Evolutionary conservation across 2,329 filamentous ascomycete genomes (phyloP).

Genomic region (Penicillium sp.): DNA sequence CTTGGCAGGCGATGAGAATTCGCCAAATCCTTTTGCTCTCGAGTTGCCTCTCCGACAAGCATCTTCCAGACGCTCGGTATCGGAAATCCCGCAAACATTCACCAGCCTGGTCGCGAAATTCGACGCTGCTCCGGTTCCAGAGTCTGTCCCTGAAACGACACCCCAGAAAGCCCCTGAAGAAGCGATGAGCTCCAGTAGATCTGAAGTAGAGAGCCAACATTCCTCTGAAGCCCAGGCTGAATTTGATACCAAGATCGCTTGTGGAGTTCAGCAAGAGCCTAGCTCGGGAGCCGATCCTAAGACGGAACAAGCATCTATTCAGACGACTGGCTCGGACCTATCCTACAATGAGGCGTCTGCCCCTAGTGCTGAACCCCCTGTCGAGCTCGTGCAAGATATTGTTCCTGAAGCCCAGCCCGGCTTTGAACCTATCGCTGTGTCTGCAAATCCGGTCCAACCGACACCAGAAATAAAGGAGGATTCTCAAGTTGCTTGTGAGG

Average conservation of each 20-base stretch:
- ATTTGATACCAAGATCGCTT: not conserved
- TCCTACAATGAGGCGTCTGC: not conserved
- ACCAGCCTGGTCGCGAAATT: conserved; percentile 38
- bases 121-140: conserved; percentile 23
- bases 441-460: no score
- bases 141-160: not conserved
- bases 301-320: not conserved
- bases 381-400: not conserved
- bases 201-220: not conserved
- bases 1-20: conserved; percentile 18
- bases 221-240: not conserved
- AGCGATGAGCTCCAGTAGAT: no score
- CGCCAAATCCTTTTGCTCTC: conserved; percentile 5
- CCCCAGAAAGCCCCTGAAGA: not conserved
- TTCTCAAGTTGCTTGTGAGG: no score
- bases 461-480: no score
- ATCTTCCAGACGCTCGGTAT: conserved; percentile 20
- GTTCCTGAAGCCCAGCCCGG: not conserved
- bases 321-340: not conserved
- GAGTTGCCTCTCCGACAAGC: conserved; percentile 11
- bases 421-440: no score
- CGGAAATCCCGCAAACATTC: conserved; percentile 31
- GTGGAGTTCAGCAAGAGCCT: no score
- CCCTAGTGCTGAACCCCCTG: not conserved
- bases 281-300: not conserved